Evolutionary conservation across 2,329 filamentous ascomycete species (phyloP).

Genomic region (Penicillium glabrum): DNA sequence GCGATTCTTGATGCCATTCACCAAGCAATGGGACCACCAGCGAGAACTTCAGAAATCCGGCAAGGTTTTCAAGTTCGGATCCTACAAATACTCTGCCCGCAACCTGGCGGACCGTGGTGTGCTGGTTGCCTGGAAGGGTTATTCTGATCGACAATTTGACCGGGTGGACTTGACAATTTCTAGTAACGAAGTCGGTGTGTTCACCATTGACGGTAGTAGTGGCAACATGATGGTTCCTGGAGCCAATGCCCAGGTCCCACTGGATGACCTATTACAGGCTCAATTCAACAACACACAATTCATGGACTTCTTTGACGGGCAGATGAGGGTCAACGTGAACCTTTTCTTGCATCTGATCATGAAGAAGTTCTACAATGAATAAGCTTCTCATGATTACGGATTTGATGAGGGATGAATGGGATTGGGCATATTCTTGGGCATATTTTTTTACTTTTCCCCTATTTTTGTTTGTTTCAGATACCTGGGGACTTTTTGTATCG

Average conservation of each 20-base stretch:
- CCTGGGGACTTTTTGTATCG: constrained; percentile 19
- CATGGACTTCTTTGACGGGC: constrained; percentile 88
- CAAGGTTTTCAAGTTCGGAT: constrained; percentile 94
- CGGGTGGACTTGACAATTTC: constrained; percentile 92
- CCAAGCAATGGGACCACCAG: constrained; percentile 98
- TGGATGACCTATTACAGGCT: constrained; percentile 91
- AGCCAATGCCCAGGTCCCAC: constrained; percentile 80
- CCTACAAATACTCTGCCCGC: constrained; percentile 93
- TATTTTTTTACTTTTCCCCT: constrained; percentile 16
- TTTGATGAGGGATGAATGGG: constrained; percentile 21
- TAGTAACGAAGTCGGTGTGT: constrained; percentile 90
- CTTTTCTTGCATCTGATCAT: constrained; percentile 93
- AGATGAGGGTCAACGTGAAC: constrained; percentile 91
- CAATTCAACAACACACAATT: constrained; percentile 98
- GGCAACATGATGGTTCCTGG: constrained; percentile 96
- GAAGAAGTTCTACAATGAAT: constrained; percentile 88
- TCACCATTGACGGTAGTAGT: constrained; percentile 85
- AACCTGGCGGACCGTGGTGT: constrained; percentile 91
- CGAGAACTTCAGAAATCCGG: constrained; percentile 89
- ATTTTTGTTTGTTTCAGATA: constrained; percentile 23
- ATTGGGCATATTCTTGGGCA: constrained; percentile 20
- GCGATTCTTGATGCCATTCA: constrained; percentile 91
- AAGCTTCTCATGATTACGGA: constrained; percentile 21
- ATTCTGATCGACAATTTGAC: constrained; percentile 79
- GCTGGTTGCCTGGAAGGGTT: constrained; percentile 85